Percentiles rank a stretch among this genome's conserved stretches.
These are phyloP conservation scores for Eimeria mitis DNA, from an alignment of 169 alveolate genomes.

Conservation along the genomic window DNA sequence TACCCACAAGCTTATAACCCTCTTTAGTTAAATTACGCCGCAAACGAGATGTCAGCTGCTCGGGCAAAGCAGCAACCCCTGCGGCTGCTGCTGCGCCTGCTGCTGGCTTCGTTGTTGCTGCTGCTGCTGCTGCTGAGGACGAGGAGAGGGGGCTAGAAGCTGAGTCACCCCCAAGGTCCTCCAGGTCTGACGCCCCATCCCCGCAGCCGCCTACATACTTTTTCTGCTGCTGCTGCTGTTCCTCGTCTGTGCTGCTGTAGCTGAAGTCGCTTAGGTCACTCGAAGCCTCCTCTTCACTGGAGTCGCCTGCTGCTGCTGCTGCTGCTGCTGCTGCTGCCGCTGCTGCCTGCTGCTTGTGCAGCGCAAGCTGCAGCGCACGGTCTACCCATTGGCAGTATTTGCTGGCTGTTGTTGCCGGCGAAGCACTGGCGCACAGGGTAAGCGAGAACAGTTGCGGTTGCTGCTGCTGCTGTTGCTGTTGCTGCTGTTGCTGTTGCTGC, in stretches of 20 bases:
- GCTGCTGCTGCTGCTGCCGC: conserved; percentile 29
- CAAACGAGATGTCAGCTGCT: conserved; percentile 78
- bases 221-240: conserved; percentile 13
- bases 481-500: neutral
- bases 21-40: conserved; percentile 81
- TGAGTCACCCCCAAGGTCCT: conserved; percentile 3
- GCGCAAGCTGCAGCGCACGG: conserved; percentile 17
- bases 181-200: neutral
- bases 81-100: conserved; percentile 10
- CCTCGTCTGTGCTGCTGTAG: conserved; percentile 26
- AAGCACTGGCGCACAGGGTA: neutral
- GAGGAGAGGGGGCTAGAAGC: neutral
- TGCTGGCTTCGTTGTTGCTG: neutral
- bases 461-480: neutral
- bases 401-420: conserved; percentile 18
- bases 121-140: neutral
- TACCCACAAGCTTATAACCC: conserved; percentile 92
- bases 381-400: conserved; percentile 20
- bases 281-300: neutral
- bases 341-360: conserved; percentile 4
- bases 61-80: neutral
- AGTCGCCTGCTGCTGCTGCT: neutral
- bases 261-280: neutral
- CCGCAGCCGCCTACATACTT: conserved; percentile 9
- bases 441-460: neutral